These are phyloP conservation scores for Candida easanensis DNA, from an alignment of 805 yeast species.

Conservation along the genomic window DNA sequence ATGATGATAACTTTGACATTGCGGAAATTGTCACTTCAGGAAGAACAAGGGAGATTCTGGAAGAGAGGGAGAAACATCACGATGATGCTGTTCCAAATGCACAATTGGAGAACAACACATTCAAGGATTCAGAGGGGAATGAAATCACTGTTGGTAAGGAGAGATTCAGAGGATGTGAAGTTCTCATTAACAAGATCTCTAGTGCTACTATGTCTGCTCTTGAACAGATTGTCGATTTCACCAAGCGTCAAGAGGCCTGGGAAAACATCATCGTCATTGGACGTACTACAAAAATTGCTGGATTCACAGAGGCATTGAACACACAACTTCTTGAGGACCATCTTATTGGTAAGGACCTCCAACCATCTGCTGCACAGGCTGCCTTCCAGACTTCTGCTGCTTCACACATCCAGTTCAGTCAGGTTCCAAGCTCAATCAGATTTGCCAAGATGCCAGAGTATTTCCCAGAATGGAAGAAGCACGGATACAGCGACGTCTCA, in stretches of 20 bases:
- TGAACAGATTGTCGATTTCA: slow-evolving; percentile 58
- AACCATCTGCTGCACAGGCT: slow-evolving; percentile 27
- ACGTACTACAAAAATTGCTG: slow-evolving; percentile 68
- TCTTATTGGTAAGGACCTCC: slow-evolving; percentile 37
- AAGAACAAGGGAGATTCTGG: slow-evolving; percentile 66
- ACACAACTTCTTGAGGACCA: slow-evolving; percentile 55
- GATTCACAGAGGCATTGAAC: slow-evolving; percentile 70
- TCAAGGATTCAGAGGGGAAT: slow-evolving; percentile 57
- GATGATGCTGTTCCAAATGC: slow-evolving; percentile 48
- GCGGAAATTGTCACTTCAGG: slow-evolving; percentile 86
- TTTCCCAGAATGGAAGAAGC: slow-evolving; percentile 90
- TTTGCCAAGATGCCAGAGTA: slow-evolving; percentile 80
- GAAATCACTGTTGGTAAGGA: slow-evolving; percentile 78
- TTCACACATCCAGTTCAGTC: slow-evolving; percentile 39
- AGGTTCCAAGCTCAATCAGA: slow-evolving; percentile 77
- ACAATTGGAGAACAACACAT: slow-evolving; percentile 71
- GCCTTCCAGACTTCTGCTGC: slow-evolving; percentile 25
- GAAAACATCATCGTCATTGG: slow-evolving; percentile 82
- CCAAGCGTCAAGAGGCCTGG: slow-evolving; percentile 77
- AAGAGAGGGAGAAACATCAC: slow-evolving; percentile 51
- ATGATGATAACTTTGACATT: slow-evolving; percentile 79
- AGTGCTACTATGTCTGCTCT: slow-evolving; percentile 51
- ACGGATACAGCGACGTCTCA: slow-evolving; percentile 70
- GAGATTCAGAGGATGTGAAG: slow-evolving; percentile 77
- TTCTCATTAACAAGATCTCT: slow-evolving; percentile 54